Conservation (phyloP, 2,329 filamentous ascomycete species). For the Beauveria sp. region DNA sequence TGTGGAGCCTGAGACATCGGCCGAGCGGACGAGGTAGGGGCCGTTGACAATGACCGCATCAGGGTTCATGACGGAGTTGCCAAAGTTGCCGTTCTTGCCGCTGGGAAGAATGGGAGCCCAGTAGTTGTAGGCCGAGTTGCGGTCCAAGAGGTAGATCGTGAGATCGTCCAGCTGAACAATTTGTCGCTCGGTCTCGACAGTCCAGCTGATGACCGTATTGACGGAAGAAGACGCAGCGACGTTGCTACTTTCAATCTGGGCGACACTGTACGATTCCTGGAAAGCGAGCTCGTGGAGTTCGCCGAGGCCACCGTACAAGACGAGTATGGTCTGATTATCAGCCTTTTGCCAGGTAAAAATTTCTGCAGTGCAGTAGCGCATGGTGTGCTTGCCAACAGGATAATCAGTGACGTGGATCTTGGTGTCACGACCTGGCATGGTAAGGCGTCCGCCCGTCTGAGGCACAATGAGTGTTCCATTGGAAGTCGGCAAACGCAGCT, state of each 20-base stretch:
- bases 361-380: constrained; percentile 61
- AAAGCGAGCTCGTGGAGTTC: constrained; percentile 54
- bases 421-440: constrained; percentile 51
- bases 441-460: constrained; percentile 44
- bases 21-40: constrained; percentile 52
- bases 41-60: constrained; percentile 47
- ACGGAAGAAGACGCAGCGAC: background rate
- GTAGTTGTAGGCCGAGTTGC: constrained; percentile 55
- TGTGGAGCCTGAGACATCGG: constrained; percentile 41
- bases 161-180: background rate
- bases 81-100: constrained; percentile 8
- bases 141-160: constrained; percentile 28
- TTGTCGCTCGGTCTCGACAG: background rate
- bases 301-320: constrained; percentile 52
- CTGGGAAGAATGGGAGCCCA: constrained; percentile 48
- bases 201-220: constrained; percentile 7
- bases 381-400: constrained; percentile 43
- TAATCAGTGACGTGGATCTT: constrained; percentile 59
- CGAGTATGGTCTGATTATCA: constrained; percentile 44
- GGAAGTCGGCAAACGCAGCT: constrained; percentile 48
- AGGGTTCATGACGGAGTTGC: constrained; percentile 15
- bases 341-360: constrained; percentile 60
- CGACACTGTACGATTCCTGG: constrained; percentile 6
- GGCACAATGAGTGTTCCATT: constrained; percentile 47
- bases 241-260: background rate